Evolutionary conservation across 2,329 filamentous ascomycete genomes (phyloP).

Genomic region (Fusarium sp.): DNA sequence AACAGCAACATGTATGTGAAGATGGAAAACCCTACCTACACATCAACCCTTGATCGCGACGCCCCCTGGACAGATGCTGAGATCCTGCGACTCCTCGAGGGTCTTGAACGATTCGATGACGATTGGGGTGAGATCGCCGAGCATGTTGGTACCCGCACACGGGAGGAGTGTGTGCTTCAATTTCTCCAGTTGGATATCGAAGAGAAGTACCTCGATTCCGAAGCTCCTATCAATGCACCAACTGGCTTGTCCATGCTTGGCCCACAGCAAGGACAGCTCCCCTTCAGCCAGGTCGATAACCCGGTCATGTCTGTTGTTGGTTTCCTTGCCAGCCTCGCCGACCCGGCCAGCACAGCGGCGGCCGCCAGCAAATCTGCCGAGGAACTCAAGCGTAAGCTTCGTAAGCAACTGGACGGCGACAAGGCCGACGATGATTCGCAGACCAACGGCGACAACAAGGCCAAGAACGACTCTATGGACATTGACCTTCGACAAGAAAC

Average conservation of each 20-base stretch:
- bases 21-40: conserved; percentile 88
- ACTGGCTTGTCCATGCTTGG: conserved; percentile 75
- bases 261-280: conserved; percentile 81
- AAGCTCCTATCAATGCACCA: conserved; percentile 64
- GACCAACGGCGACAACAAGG: conserved; percentile 70
- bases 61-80: conserved; percentile 93
- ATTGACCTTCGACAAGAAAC: conserved; percentile 68
- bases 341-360: conserved; percentile 89
- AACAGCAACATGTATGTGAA: conserved; percentile 85
- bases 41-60: conserved; percentile 82
- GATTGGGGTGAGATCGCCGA: conserved; percentile 95
- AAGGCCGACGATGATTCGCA: conserved; percentile 56
- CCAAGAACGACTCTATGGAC: conserved; percentile 73
- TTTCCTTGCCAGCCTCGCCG: conserved; percentile 91
- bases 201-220: conserved; percentile 92
- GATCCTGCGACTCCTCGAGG: conserved; percentile 88
- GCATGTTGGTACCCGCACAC: conserved; percentile 89
- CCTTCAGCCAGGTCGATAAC: conserved; percentile 93
- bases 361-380: conserved; percentile 90
- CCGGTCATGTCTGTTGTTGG: conserved; percentile 96
- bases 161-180: conserved; percentile 96
- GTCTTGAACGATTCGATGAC: conserved; percentile 91
- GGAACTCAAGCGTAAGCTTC: conserved; percentile 83
- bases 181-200: conserved; percentile 98
- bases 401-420: conserved; percentile 77